phyloP scores from a whole-genome alignment of 257 asterid species.

The Rauvolfia tetraphylla region DNA sequence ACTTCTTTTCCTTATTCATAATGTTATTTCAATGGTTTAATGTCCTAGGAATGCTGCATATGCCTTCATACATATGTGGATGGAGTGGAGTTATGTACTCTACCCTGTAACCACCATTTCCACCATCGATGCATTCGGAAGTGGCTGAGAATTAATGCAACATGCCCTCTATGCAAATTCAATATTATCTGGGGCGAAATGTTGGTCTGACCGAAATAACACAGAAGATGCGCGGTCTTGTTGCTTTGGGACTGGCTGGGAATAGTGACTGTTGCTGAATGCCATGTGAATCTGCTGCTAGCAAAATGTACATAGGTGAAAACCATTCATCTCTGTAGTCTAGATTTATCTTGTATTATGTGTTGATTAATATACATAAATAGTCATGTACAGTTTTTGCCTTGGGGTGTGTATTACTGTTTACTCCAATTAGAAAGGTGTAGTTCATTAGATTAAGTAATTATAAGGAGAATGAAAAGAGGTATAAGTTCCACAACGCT shows the following conservation, averaged over 20 bases:
- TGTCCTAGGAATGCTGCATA: conserved; percentile 82
- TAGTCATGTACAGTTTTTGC: not conserved
- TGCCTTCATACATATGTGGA: conserved; percentile 69
- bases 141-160: conserved; percentile 88
- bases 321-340: not conserved
- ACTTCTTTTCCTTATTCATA: too few species aligned
- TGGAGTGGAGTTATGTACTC: conserved; percentile 72
- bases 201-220: conserved; percentile 34
- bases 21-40: not conserved
- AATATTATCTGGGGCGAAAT: conserved; percentile 58
- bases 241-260: not conserved
- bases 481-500: too few species aligned
- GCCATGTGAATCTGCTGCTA: conserved; percentile 11
- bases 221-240: conserved; percentile 1
- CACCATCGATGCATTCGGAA: conserved; percentile 67
- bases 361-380: not conserved
- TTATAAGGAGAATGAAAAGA: too few species aligned
- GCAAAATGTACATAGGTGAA: conserved; percentile 35
- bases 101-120: conserved; percentile 94
- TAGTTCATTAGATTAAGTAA: not conserved
- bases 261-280: not conserved
- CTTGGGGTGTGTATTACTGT: not conserved
- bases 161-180: conserved; percentile 89
- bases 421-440: not conserved
- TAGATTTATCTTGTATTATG: not conserved